These are phyloP conservation scores for Exsudoporus frostii DNA, from an alignment of 768 basidiomycete genomes.

Conservation along the genomic window DNA sequence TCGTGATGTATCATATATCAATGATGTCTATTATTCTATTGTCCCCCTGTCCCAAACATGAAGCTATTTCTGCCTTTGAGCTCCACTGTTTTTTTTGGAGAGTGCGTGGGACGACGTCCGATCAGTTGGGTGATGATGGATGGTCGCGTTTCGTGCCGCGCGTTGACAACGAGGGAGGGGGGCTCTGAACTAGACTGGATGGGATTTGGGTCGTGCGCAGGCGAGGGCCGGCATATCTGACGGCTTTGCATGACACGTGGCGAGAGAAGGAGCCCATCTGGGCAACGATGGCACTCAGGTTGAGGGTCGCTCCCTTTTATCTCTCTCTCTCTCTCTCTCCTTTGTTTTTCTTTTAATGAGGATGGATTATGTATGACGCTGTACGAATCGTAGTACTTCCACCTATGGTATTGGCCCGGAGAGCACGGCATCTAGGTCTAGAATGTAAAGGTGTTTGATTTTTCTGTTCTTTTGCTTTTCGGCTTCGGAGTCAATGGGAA, in stretches of 20 bases:
- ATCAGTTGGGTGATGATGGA: slow-evolving; percentile 9
- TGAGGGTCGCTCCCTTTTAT: slow-evolving; percentile 8
- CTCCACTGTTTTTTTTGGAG: not conserved
- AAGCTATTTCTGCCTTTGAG: not conserved
- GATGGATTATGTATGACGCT: not conserved
- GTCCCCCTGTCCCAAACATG: slow-evolving; percentile 2
- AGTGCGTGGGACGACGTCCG: slow-evolving; percentile 2
- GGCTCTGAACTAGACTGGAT: slow-evolving; percentile 8
- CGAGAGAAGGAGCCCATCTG: not conserved
- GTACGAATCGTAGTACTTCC: too few relatives aligned
- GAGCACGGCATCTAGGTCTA: too few relatives aligned
- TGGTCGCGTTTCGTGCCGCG: slow-evolving; percentile 11
- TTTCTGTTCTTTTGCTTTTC: not conserved
- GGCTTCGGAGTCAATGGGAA: not conserved
- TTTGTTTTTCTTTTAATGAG: not conserved
- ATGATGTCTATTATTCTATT: slow-evolving; percentile 21
- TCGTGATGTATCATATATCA: slow-evolving; percentile 13
- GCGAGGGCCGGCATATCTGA: slow-evolving; percentile 5
- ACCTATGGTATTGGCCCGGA: too few relatives aligned
- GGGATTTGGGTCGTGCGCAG: not conserved
- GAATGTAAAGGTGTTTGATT: too few relatives aligned
- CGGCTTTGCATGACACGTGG: slow-evolving; percentile 10
- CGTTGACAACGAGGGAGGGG: slow-evolving; percentile 23
- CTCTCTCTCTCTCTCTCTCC: too few relatives aligned
- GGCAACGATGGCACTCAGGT: slow-evolving; percentile 11